Evolutionary conservation across 331 rosid genomes (phyloP), one percentile per base, ranked within the genome.

Genomic region (Erythrophleum ivorense): DNA sequence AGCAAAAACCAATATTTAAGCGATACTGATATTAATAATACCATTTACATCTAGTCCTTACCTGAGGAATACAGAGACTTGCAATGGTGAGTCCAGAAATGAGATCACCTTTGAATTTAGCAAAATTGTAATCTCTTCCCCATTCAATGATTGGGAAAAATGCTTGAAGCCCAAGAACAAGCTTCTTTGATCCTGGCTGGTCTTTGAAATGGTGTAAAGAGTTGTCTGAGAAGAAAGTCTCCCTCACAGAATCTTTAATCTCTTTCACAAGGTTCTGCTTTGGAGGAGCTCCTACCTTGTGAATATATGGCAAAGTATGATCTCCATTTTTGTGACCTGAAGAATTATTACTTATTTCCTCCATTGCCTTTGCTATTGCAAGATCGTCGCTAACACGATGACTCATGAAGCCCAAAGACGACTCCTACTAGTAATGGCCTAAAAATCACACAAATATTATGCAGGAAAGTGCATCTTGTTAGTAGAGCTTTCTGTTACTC

Each of bases 261-360:
- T 33, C 68, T n/a, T 62, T 62, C 43, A 62, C 68, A 62, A 62
- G n/a, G 3, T 33, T 62, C 13, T 62, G 36, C 68, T 62, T 62
- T 62, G 68, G 68, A 62, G 68, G 68, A 62, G 68, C 41, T 62
- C 41, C 68, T 41, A 62, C 68, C 43, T 62, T 62, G 19, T 62
- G 68, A 13, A 62, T 31, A 33, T 33, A 13, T 24, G 29, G 29
- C 41, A 62, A 62, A 13, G n/a, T 5, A 31, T 62, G 43, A 12
- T 62, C 68, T 12, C 43, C 43, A 31, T 62, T 7, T 40, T 29
- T 2, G 43, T 14, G n/a, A 62, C 41, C 6, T 10, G 68, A 29
- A 33, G 43, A 9, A 6, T 62, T 33, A 62, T 41, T 33, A 10
- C 68, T 41, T 6, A 33, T 62, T 62, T 33, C 43, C 19, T 62